Evolutionary conservation across 2,329 filamentous ascomycete genomes (phyloP).

Genomic region (Xylaria sp.): DNA sequence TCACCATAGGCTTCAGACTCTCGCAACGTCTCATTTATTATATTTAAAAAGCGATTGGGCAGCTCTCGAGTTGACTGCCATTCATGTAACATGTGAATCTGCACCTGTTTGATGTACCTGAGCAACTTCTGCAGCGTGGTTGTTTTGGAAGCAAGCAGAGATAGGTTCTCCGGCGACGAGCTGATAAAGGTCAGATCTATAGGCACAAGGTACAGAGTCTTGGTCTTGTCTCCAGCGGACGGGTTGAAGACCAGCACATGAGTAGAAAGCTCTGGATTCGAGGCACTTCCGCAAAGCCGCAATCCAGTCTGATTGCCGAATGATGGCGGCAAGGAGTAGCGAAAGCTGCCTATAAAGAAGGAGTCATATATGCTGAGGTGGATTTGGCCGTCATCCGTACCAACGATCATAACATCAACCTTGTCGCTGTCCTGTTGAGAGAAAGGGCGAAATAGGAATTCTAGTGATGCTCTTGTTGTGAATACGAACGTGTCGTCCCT

Average conservation of each 20-base stretch:
- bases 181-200: constrained; percentile 87
- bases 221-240: constrained; percentile 53
- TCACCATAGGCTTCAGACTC: constrained; percentile 69
- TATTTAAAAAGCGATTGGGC: constrained; percentile 79
- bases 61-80: constrained; percentile 86
- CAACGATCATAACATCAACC: constrained; percentile 83
- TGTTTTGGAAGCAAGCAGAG: constrained; percentile 85
- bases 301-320: constrained; percentile 44
- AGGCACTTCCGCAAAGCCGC: constrained; percentile 70
- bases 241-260: constrained; percentile 74
- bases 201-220: constrained; percentile 71
- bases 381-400: constrained; percentile 75
- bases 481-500: constrained; percentile 71
- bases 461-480: constrained; percentile 74
- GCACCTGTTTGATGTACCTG: constrained; percentile 83
- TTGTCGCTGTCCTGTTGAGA: constrained; percentile 74
- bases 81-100: constrained; percentile 81
- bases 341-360: constrained; percentile 78
- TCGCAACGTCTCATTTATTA: constrained; percentile 79
- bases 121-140: constrained; percentile 88
- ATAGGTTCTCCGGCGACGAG: constrained; percentile 81
- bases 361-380: constrained; percentile 88
- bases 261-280: constrained; percentile 78
- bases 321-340: constrained; percentile 56
- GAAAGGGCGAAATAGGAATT: constrained; percentile 73